These are phyloP conservation scores for Talinum fruticosum DNA, from an alignment of 148 eudicot genomes.

Conservation along the genomic window DNA sequence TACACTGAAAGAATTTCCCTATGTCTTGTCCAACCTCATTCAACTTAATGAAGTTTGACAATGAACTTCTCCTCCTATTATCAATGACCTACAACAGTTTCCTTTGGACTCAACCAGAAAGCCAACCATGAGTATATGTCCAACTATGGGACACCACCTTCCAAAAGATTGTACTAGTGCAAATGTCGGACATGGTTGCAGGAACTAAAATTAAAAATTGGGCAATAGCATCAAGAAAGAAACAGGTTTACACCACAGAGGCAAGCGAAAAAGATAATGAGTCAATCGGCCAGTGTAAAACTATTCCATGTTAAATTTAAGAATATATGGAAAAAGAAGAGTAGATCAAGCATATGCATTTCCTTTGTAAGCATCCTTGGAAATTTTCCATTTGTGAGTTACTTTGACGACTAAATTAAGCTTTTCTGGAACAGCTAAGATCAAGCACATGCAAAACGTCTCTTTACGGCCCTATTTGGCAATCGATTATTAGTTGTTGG, in stretches of 20 bases:
- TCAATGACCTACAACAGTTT: neutral
- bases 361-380: no score
- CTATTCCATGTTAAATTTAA: neutral
- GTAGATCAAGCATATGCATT: no score
- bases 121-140: neutral
- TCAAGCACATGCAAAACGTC: no score
- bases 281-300: neutral
- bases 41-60: neutral
- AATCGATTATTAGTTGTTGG: no score
- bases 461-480: no score
- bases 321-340: neutral
- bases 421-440: neutral
- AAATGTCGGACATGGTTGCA: neutral
- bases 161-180: neutral
- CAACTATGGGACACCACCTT: neutral
- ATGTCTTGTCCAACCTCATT: neutral
- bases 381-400: neutral
- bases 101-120: neutral
- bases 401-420: neutral
- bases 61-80: neutral
- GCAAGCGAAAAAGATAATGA: neutral
- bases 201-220: neutral
- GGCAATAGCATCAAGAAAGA: neutral
- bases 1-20: neutral
- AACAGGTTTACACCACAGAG: neutral